Percentiles rank a stretch among this genome's conserved stretches.
Evolutionary conservation across 2,329 filamentous ascomycete genomes (phyloP).

Genomic region (Ophiostoma sp.): DNA sequence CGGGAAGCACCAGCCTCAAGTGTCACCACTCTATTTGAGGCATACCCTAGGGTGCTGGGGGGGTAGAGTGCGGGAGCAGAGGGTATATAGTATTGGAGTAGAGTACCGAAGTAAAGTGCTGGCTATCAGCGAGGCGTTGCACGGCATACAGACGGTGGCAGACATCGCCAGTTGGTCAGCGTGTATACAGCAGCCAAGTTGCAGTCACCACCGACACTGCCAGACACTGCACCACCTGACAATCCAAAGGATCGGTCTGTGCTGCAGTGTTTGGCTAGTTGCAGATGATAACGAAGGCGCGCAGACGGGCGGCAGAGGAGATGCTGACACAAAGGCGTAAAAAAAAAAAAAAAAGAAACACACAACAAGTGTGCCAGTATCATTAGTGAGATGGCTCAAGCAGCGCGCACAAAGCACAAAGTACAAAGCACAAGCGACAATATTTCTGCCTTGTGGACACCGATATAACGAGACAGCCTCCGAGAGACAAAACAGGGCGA

Average conservation of each 20-base stretch:
- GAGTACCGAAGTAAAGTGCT: too few relatives aligned
- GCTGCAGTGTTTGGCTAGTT: not conserved
- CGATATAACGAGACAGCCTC: not conserved
- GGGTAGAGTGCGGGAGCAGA: not conserved
- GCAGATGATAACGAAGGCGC: not conserved
- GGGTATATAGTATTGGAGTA: too few relatives aligned
- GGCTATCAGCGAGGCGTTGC: not conserved
- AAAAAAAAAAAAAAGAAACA: not conserved
- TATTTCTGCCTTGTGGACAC: not conserved
- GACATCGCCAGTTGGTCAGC: not conserved
- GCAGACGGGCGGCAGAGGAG: not conserved
- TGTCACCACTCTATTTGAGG: not conserved
- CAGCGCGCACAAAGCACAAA: not conserved
- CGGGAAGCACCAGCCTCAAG: slow-evolving; percentile 4
- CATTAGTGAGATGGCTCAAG: too few relatives aligned
- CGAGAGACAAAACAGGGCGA: not conserved
- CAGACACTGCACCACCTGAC: not conserved
- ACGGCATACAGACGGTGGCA: not conserved
- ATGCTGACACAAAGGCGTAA: not conserved
- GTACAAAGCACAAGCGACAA: not conserved
- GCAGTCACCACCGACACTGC: not conserved
- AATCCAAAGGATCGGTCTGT: not conserved
- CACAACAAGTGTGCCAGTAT: not conserved
- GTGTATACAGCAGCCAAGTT: not conserved
- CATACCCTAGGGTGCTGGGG: not conserved